phyloP scores from a whole-genome alignment of 1,284 basidiomycete species.

The Marasmius fiardii region DNA sequence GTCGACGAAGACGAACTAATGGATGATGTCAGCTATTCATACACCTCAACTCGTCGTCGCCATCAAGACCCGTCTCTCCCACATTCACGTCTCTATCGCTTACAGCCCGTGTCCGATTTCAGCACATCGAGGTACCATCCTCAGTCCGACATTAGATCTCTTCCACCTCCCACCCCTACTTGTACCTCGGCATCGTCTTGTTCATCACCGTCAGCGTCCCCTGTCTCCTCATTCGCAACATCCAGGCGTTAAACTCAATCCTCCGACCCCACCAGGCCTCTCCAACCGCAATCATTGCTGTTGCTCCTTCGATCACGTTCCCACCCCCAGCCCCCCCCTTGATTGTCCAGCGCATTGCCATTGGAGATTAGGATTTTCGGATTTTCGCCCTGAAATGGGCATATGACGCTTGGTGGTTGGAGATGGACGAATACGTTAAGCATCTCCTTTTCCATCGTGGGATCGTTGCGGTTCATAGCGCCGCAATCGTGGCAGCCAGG shows the following conservation, averaged over 20 bases:
- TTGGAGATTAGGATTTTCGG: neutral
- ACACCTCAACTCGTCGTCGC: neutral
- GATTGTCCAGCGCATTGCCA: neutral
- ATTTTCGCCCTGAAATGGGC: neutral
- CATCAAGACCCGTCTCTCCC: neutral
- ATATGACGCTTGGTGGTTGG: neutral
- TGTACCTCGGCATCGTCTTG: neutral
- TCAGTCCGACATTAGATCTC: constrained; percentile 11
- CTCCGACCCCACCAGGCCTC: neutral
- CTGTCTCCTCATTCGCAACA: constrained; percentile 19
- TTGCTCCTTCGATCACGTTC: neutral
- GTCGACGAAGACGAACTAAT: constrained; percentile 10
- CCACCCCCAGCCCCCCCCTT: neutral
- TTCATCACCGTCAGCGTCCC: constrained; percentile 38
- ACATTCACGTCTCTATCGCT: neutral
- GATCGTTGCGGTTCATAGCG: neutral
- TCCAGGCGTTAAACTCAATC: constrained; percentile 13
- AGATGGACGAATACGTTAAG: neutral
- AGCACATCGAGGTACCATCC: neutral
- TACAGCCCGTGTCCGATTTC: constrained; percentile 13
- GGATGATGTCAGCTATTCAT: constrained; percentile 2
- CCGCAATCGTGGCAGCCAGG: neutral
- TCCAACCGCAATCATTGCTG: neutral
- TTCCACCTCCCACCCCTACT: constrained; percentile 4
- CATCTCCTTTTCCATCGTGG: neutral